Evolutionary conservation across 768 basidiomycete species (phyloP).

Genomic region (Boletus edulis): DNA sequence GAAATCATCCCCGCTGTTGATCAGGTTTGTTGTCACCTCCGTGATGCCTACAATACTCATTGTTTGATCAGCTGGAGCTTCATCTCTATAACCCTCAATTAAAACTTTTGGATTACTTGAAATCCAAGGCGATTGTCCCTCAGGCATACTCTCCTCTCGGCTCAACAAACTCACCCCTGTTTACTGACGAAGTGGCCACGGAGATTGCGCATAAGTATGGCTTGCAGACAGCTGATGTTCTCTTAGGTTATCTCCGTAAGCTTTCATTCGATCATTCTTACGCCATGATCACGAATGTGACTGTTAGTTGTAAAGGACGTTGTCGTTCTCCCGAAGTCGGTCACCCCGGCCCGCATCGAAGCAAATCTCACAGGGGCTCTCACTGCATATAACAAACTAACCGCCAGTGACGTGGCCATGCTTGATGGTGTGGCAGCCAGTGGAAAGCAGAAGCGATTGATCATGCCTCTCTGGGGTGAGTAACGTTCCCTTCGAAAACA

Average conservation of each 20-base stretch:
- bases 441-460: constrained; percentile 68
- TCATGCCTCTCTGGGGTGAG: constrained; percentile 71
- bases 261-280: not conserved
- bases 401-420: constrained; percentile 47
- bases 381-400: constrained; percentile 44
- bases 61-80: constrained; percentile 54
- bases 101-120: constrained; percentile 59
- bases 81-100: constrained; percentile 78
- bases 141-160: constrained; percentile 85
- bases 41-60: not conserved
- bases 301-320: constrained; percentile 57
- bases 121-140: constrained; percentile 62
- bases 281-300: not conserved
- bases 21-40: constrained; percentile 46
- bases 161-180: constrained; percentile 61
- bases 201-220: constrained; percentile 59
- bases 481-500: constrained; percentile 14
- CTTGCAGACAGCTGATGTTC: constrained; percentile 53
- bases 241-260: constrained; percentile 64
- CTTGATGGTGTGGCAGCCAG: constrained; percentile 55
- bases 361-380: constrained; percentile 55
- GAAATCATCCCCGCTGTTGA: constrained; percentile 70
- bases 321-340: constrained; percentile 74
- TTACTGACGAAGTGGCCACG: constrained; percentile 58
- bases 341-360: constrained; percentile 66